Conservation (phyloP, 164 flowering plant species). For the Nymphaea thermarum region DNA sequence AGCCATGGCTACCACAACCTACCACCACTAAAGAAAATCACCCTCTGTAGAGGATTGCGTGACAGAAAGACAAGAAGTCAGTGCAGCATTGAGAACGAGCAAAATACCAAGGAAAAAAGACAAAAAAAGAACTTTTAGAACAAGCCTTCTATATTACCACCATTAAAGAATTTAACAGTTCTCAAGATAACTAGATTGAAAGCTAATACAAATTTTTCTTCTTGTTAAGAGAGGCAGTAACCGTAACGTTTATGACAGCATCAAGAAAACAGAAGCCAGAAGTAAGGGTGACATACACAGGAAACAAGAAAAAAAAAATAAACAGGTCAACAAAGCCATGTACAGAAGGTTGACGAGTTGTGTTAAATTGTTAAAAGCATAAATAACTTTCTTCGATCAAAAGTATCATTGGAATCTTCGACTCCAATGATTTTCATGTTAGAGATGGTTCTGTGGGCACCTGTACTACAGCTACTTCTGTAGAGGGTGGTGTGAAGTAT, state of each 20-base stretch:
- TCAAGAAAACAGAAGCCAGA: background rate
- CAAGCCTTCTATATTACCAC: too few relatives aligned
- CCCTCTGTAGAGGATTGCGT: too few relatives aligned
- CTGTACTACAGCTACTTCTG: conserved; percentile 6
- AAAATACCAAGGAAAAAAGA: too few relatives aligned
- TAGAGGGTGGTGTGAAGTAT: conserved; percentile 17
- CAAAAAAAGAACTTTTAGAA: too few relatives aligned
- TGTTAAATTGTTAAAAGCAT: background rate
- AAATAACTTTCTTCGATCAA: background rate
- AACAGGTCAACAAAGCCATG: background rate
- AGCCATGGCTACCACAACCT: too few relatives aligned
- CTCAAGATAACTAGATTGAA: too few relatives aligned
- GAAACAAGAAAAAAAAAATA: background rate
- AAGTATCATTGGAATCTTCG: background rate
- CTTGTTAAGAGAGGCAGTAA: background rate
- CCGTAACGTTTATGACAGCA: background rate
- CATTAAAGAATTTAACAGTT: too few relatives aligned
- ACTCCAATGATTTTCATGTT: background rate
- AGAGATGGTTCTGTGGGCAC: conserved; percentile 12
- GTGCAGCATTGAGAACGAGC: too few relatives aligned
- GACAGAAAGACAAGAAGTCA: too few relatives aligned
- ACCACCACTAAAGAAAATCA: too few relatives aligned
- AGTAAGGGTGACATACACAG: background rate
- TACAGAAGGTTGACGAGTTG: background rate
- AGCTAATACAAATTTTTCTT: background rate